Conservation (phyloP, 495 filamentous ascomycete genomes). For the Tuber borchii region DNA sequence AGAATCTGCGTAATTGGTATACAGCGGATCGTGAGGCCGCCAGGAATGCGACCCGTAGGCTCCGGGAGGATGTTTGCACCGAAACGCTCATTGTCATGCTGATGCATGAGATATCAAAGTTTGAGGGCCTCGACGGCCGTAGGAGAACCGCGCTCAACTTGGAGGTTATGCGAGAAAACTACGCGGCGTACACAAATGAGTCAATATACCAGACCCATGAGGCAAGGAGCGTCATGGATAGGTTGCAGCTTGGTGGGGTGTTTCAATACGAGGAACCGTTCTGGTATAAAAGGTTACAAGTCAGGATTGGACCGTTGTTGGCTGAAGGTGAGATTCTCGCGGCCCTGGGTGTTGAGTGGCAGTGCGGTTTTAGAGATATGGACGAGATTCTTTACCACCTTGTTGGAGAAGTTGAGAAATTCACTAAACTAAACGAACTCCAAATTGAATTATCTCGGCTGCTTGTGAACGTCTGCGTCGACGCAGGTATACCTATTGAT, state of each 20-base stretch:
- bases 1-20: background rate
- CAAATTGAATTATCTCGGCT: constrained; percentile 10
- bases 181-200: background rate
- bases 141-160: constrained; percentile 26
- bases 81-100: constrained; percentile 33
- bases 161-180: constrained; percentile 16
- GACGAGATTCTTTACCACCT: constrained; percentile 22
- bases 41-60: background rate
- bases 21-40: background rate
- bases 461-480: background rate
- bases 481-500: background rate
- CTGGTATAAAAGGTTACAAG: constrained; percentile 31
- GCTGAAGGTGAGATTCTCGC: constrained; percentile 7
- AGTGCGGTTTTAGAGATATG: constrained; percentile 19
- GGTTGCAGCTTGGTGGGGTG: constrained; percentile 10
- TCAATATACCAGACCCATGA: constrained; percentile 10
- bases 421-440: constrained; percentile 15
- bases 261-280: constrained; percentile 23
- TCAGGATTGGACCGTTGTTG: constrained; percentile 22
- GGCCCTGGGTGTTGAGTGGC: background rate
- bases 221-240: constrained; percentile 1
- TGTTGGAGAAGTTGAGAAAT: constrained; percentile 19
- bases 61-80: constrained; percentile 17
- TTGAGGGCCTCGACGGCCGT: constrained; percentile 21
- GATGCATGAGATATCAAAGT: constrained; percentile 29